phyloP scores from a whole-genome alignment of 441 rosid genomes.

The Mallotus japonicus region DNA sequence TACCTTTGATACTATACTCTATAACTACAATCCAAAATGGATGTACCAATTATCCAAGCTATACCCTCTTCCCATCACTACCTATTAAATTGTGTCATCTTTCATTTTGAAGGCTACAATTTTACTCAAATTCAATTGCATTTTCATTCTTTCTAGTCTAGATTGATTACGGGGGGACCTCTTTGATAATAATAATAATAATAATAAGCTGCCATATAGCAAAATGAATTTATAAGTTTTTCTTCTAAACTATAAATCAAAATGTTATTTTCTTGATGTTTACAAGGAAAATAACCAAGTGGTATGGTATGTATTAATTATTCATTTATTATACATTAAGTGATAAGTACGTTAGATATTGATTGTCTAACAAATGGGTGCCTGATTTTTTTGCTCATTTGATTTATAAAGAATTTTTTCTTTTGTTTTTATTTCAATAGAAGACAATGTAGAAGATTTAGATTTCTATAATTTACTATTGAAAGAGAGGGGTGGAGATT shows the following conservation, averaged over 20 bases:
- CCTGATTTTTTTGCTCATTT: background rate
- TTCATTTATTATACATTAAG: background rate
- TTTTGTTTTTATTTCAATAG: too few species aligned
- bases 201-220: background rate
- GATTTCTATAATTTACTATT: too few species aligned
- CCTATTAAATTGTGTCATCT: slow-evolving; percentile 3
- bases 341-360: slow-evolving; percentile 14
- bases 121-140: background rate
- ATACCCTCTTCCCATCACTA: background rate
- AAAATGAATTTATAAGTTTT: background rate
- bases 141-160: background rate
- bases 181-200: background rate
- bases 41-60: background rate
- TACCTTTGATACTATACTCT: background rate
- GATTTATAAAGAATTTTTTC: background rate
- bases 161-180: slow-evolving; percentile 23
- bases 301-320: background rate
- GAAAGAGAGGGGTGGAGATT: too few species aligned
- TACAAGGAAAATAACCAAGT: background rate
- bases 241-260: background rate
- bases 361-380: slow-evolving; percentile 5
- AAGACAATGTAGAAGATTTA: too few species aligned
- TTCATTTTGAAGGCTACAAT: background rate
- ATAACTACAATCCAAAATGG: slow-evolving; percentile 7
- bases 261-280: slow-evolving; percentile 21